Conservation (phyloP, 2,329 filamentous ascomycete species). For the Paradendryphiella salina region DNA sequence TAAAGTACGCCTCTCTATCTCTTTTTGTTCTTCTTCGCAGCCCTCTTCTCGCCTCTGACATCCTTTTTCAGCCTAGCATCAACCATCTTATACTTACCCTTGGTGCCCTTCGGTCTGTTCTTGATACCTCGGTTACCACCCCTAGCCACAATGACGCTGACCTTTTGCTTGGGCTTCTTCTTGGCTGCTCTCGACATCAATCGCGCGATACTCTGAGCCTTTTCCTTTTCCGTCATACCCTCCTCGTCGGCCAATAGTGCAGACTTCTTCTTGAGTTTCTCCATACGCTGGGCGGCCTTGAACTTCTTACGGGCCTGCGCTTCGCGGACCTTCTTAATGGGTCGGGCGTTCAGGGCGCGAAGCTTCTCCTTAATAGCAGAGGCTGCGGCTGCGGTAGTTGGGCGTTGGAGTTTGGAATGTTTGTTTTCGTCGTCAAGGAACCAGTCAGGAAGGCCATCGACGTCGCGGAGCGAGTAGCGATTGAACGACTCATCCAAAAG, state of each 20-base stretch:
- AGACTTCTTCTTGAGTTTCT: constrained; percentile 98
- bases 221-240: constrained; percentile 93
- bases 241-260: constrained; percentile 86
- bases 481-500: constrained; percentile 92
- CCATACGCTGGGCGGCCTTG: constrained; percentile 84
- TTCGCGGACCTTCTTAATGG: constrained; percentile 98
- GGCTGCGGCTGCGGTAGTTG: constrained; percentile 89
- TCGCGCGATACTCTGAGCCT: constrained; percentile 79
- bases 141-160: constrained; percentile 86
- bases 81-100: constrained; percentile 97
- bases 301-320: constrained; percentile 97
- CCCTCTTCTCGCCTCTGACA: constrained; percentile 80
- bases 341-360: constrained; percentile 88
- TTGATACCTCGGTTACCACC: constrained; percentile 83
- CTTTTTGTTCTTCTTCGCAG: constrained; percentile 70
- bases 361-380: constrained; percentile 92
- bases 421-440: constrained; percentile 89
- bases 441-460: constrained; percentile 93
- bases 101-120: constrained; percentile 86
- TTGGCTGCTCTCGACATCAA: constrained; percentile 80
- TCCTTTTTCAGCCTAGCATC: constrained; percentile 97
- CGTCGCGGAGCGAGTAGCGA: constrained; percentile 86
- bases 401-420: constrained; percentile 82
- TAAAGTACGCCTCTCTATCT: constrained; percentile 4
- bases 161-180: constrained; percentile 80